These are phyloP conservation scores for Vitis hybrid DNA, from an alignment of 177 flowering plant species.

Conservation along the genomic window DNA sequence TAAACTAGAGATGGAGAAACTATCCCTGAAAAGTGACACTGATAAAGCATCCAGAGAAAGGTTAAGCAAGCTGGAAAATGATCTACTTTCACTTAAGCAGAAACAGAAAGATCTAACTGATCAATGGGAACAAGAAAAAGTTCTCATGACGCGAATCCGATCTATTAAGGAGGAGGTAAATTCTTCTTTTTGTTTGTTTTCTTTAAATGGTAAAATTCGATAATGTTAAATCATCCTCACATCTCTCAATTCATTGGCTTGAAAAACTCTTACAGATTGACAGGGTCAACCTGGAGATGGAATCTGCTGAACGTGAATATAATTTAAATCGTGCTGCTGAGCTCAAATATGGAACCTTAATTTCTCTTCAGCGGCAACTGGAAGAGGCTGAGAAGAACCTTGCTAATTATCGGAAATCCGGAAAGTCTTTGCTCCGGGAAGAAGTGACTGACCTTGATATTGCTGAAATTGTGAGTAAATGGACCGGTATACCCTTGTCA, in stretches of 20 bases:
- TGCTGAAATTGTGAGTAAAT: conserved; percentile 81
- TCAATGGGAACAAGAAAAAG: conserved; percentile 74
- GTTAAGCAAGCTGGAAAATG: conserved; percentile 70
- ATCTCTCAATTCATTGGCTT: conserved; percentile 2
- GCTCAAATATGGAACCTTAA: conserved; percentile 82
- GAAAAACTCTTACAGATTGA: conserved; percentile 50
- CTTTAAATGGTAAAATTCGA: background rate
- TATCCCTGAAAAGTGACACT: conserved; percentile 76
- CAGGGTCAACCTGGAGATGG: conserved; percentile 84
- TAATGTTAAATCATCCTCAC: background rate
- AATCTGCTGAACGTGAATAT: conserved; percentile 89
- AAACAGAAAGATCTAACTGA: conserved; percentile 72
- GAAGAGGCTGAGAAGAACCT: conserved; percentile 81
- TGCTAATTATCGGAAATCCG: conserved; percentile 59
- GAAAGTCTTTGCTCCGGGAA: conserved; percentile 76
- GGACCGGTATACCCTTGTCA: conserved; percentile 89
- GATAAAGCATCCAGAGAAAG: conserved; percentile 85
- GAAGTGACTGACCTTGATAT: conserved; percentile 88
- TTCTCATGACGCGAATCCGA: conserved; percentile 63
- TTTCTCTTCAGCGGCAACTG: conserved; percentile 70
- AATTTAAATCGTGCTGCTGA: conserved; percentile 84
- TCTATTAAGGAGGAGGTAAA: conserved; percentile 83
- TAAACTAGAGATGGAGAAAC: conserved; percentile 88
- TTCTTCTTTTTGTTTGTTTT: background rate
- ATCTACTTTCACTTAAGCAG: conserved; percentile 54